Base-by-base conservation (phyloP, 2,329 filamentous ascomycete genomes). In the Dryadomyces quercivorus region DNA sequence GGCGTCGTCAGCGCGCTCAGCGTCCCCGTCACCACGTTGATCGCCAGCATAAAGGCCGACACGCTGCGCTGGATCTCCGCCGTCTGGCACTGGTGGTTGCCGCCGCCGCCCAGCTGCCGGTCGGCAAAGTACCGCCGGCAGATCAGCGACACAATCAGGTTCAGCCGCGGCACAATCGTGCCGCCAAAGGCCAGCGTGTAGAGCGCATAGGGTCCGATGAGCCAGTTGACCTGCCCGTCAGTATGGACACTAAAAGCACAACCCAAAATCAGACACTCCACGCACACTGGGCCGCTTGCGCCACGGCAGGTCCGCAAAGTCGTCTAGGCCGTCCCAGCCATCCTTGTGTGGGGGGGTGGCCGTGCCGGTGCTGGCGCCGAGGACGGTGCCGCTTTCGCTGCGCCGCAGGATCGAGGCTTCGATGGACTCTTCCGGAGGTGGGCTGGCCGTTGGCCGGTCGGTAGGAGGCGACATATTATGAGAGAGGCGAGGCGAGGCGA, bases 161-260 rank as follows among this genome's bases (percentile, higher is more conserved):
- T 95, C 58, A 95, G 75, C 66, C 86, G 93, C 10, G 92, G 91
- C 9, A 96, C 88, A 8, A 93, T 74, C 7, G 88, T 80, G 55
- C 88, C 89, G 36, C 92, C 93, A 67, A 93, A 92, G 0, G 91
- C 90, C 53, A 94, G 73, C 0, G 89, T 88, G 65, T 89, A 92
- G 47, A 95, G 69, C 55, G 86, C 75, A 68, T 91, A 93, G 0
- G 90, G 87, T 0, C 79, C 81, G 8, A 97, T 68, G 5, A 97
- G 75, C 88, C 90, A 97, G 68, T 77, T 88, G 52, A 94, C 80
- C 87, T 88, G 57, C 15, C 15, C 34, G 42, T 69, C 60, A 69
- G 65, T 53, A 50, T 47, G 51, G 46, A 54, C 45, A n/a, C 38
- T n/a, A n/a, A n/a, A n/a, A n/a, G n/a, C 21, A 34, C 10, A 7